Conservation (phyloP, 2,329 filamentous ascomycete genomes). For the Fusarium udum region DNA sequence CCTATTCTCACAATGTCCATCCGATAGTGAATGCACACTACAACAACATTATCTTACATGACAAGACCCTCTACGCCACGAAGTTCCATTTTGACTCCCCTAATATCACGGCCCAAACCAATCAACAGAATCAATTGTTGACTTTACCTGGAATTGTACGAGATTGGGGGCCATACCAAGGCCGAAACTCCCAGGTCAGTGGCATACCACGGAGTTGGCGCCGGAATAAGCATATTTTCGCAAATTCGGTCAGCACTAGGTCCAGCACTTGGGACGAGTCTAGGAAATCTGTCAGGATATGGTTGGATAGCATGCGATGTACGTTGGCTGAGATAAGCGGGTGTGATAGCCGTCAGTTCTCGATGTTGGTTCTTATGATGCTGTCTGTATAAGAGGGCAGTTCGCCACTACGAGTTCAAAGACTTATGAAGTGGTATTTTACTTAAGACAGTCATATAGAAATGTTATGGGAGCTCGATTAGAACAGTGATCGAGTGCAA, state of each 20-base stretch:
- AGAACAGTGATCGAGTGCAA: neutral
- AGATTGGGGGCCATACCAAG: neutral
- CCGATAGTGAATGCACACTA: neutral
- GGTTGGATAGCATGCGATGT: conserved; percentile 1
- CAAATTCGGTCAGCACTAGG: conserved; percentile 14
- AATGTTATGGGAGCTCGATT: fast-evolving
- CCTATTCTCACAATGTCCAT: neutral
- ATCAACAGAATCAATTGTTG: neutral
- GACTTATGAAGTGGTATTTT: neutral
- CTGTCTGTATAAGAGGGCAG: neutral
- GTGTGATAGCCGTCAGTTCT: neutral
- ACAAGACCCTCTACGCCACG: neutral
- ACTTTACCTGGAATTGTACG: neutral
- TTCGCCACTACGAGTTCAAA: neutral
- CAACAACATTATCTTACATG: neutral
- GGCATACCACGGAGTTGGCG: neutral
- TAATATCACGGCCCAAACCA: neutral
- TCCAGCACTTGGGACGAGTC: neutral
- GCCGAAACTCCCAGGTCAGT: neutral
- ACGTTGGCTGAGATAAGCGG: conserved; percentile 21
- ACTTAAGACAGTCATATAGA: fast-evolving
- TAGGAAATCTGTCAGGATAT: conserved; percentile 2
- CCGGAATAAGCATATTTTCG: neutral
- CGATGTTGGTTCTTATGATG: neutral
- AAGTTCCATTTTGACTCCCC: neutral